These are phyloP conservation scores for Fusarium sambucinum DNA, from an alignment of 2,329 filamentous ascomycete species.

Conservation along the genomic window DNA sequence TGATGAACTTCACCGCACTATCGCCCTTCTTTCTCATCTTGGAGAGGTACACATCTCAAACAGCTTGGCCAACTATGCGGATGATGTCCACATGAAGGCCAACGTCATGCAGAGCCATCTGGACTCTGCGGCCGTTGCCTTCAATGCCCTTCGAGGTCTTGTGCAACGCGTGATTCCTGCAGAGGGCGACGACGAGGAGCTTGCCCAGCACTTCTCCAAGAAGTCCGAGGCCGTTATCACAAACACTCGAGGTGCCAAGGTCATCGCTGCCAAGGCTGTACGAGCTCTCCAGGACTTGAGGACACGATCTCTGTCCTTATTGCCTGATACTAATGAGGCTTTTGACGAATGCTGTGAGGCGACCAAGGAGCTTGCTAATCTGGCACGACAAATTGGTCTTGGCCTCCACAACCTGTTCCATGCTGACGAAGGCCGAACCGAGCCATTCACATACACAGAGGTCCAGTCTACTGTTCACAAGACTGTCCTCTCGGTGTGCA, in stretches of 20 bases:
- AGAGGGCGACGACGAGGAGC: conserved; percentile 69
- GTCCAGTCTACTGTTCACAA: conserved; percentile 72
- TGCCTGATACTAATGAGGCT: conserved; percentile 72
- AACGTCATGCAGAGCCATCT: conserved; percentile 83
- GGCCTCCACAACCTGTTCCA: conserved; percentile 73
- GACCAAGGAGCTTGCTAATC: conserved; percentile 73
- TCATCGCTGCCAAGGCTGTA: conserved; percentile 82
- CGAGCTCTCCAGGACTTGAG: conserved; percentile 83
- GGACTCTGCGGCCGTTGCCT: conserved; percentile 78
- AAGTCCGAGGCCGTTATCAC: conserved; percentile 79
- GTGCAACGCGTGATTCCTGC: conserved; percentile 73
- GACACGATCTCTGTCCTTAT: conserved; percentile 78
- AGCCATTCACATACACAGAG: conserved; percentile 75
- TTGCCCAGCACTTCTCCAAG: conserved; percentile 74
- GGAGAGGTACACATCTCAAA: conserved; percentile 81
- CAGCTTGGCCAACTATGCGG: conserved; percentile 78
- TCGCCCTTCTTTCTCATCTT: conserved; percentile 88
- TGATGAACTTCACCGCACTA: conserved; percentile 83
- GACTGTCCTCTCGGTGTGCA: conserved; percentile 62
- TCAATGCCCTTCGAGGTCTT: conserved; percentile 73
- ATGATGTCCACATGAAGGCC: conserved; percentile 82
- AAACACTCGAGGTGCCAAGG: conserved; percentile 85
- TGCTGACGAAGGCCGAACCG: conserved; percentile 76
- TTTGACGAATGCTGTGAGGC: conserved; percentile 78
- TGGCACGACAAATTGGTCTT: conserved; percentile 75